A percentile compares a stretch with the other conserved stretches of the same genome.
phyloP scores from a whole-genome alignment of 169 alveolate species.

The Cyclospora cayetanensis region DNA sequence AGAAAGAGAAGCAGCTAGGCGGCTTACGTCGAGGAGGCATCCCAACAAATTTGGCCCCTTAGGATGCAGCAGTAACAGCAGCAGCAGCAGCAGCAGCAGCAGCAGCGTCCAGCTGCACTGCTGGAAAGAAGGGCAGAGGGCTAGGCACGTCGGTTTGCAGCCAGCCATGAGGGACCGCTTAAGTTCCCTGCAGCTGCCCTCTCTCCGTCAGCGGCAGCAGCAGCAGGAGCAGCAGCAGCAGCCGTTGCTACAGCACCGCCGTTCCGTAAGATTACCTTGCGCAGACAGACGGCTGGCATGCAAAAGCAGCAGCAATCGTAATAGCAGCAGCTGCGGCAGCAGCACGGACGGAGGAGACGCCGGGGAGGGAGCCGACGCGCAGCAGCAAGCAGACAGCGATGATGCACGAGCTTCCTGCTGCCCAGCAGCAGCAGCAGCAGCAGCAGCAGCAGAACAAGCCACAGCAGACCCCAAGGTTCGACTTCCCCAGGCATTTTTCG shows the following conservation, averaged over 20 bases:
- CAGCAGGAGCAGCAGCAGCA: not conserved
- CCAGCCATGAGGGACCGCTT: not conserved
- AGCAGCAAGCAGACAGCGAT: not conserved
- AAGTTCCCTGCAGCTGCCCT: not conserved
- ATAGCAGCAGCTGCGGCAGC: too few species aligned
- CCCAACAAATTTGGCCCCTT: not conserved
- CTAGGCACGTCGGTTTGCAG: not conserved
- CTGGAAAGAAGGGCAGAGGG: too few species aligned
- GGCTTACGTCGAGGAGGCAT: not conserved
- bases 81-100: too few species aligned
- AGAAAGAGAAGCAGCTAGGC: not conserved
- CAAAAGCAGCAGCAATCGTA: not conserved
- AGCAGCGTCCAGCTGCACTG: too few species aligned
- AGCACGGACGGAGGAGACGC: too few species aligned
- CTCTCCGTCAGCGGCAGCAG: not conserved
- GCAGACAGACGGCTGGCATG: not conserved
- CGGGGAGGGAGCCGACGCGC: not conserved
- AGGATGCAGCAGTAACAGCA: too few species aligned
- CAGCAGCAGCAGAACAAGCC: not conserved
- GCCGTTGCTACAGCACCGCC: not conserved
- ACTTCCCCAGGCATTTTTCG: not conserved
- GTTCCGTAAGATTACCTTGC: not conserved
- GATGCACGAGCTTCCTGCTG: not conserved
- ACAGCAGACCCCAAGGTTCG: not conserved
- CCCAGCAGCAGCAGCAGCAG: not conserved